These are phyloP conservation scores for Taiwanofungus camphoratus DNA, from an alignment of 1,284 basidiomycete species.

Conservation along the genomic window DNA sequence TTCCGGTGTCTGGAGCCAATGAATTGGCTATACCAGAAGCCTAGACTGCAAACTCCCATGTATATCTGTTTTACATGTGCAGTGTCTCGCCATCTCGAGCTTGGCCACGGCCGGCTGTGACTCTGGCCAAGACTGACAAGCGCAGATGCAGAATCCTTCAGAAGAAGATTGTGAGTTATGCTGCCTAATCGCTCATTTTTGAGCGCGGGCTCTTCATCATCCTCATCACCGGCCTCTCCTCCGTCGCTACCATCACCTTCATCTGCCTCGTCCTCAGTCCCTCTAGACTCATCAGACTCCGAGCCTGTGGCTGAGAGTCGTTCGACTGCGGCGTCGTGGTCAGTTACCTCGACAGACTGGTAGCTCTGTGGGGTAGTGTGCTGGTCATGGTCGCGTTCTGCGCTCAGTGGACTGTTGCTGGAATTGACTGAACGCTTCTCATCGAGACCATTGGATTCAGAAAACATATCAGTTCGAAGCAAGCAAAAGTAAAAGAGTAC, in stretches of 20 bases:
- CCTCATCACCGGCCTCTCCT: constrained; percentile 53
- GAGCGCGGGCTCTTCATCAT: constrained; percentile 78
- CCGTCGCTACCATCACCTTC: constrained; percentile 29
- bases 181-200: constrained; percentile 87
- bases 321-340: constrained; percentile 1
- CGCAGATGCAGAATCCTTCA: constrained; percentile 84
- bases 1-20: no score
- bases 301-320: constrained; percentile 1
- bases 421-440: constrained; percentile 9
- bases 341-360: no score
- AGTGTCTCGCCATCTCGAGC: no score
- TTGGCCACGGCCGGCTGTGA: no score
- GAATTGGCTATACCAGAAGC: no score
- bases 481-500: no score
- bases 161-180: constrained; percentile 72
- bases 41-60: no score
- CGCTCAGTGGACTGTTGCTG: constrained; percentile 19
- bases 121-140: no score
- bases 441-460: constrained; percentile 6
- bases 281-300: background rate
- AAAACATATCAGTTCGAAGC: constrained; percentile 10
- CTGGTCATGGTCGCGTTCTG: constrained; percentile 6
- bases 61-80: no score
- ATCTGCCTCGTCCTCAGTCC: constrained; percentile 1
- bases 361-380: no score